phyloP scores from a whole-genome alignment of 148 eudicot genomes.

The Chenopodium suecicum region DNA sequence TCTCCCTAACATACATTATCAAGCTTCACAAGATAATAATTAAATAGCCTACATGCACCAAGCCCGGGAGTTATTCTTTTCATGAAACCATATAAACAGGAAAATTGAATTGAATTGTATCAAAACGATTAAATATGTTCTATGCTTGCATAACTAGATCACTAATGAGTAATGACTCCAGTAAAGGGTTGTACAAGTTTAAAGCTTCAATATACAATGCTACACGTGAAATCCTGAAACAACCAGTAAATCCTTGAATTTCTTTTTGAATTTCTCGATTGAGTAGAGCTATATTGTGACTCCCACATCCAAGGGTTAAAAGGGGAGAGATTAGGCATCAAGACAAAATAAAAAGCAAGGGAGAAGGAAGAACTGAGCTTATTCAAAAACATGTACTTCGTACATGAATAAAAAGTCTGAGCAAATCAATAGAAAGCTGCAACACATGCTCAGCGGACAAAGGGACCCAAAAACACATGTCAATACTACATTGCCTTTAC shows the following conservation, averaged over 20 bases:
- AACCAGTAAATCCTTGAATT: neutral
- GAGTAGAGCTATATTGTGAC: neutral
- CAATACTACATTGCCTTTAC: neutral
- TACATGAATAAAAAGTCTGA: neutral
- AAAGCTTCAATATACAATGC: neutral
- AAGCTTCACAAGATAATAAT: neutral
- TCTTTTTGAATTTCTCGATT: neutral
- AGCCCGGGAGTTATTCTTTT: neutral
- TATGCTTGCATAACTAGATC: neutral
- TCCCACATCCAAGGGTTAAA: neutral
- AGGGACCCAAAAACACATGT: neutral
- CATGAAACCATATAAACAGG: neutral
- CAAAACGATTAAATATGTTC: neutral
- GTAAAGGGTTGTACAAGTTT: neutral
- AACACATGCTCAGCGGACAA: neutral
- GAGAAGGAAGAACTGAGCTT: neutral
- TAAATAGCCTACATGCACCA: neutral
- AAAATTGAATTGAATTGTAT: neutral
- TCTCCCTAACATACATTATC: constrained; percentile 1
- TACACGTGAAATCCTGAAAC: neutral
- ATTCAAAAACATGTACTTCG: neutral
- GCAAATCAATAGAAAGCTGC: neutral
- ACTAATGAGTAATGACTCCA: neutral
- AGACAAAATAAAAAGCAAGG: too few relatives aligned
- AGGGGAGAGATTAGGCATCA: neutral